These are phyloP conservation scores for Linum lewisii DNA, from an alignment of 345 rosid species.

Conservation along the genomic window DNA sequence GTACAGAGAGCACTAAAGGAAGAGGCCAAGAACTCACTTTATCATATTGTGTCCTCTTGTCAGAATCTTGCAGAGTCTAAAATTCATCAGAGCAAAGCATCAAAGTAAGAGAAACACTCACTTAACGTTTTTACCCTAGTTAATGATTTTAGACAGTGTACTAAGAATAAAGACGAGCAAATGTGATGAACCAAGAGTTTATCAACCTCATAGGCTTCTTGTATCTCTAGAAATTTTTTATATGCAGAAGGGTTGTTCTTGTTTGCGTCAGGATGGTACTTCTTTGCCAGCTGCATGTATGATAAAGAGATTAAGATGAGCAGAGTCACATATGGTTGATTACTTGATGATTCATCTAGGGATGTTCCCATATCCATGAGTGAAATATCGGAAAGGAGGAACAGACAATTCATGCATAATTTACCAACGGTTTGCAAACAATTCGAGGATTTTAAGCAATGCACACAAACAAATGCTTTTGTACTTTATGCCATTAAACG, in stretches of 20 bases:
- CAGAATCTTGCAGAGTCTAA: constrained; percentile 55
- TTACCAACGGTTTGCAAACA: background rate
- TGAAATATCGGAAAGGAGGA: background rate
- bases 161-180: background rate
- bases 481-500: no score
- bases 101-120: background rate
- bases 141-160: background rate
- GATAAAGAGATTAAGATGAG: background rate
- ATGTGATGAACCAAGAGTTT: background rate
- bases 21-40: constrained; percentile 20
- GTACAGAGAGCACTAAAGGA: background rate
- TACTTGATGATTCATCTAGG: background rate
- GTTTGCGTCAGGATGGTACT: constrained; percentile 89
- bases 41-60: constrained; percentile 70
- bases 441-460: no score
- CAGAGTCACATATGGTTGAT: background rate
- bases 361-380: background rate
- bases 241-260: constrained; percentile 77
- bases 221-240: constrained; percentile 75
- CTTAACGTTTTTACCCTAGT: background rate
- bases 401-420: background rate
- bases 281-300: constrained; percentile 75
- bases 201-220: constrained; percentile 79
- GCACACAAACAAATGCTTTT: no score
- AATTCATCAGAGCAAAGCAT: constrained; percentile 14